Evolutionary conservation across 345 rosid species (phyloP).

Genomic region (Lagerstroemia speciosa): DNA sequence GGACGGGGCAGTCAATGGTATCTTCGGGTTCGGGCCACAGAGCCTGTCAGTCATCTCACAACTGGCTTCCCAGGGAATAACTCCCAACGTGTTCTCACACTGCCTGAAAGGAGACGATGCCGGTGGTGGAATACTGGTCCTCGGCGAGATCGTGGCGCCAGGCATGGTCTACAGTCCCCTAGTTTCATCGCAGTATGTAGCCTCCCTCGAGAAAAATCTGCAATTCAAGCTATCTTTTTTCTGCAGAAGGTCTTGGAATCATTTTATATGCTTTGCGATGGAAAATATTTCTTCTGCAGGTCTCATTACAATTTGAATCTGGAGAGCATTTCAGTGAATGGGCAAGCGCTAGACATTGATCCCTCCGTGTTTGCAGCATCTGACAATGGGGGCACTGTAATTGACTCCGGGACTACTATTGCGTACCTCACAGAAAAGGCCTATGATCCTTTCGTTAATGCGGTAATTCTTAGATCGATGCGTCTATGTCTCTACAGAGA

Average conservation of each 20-base stretch:
- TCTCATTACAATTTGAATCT: conserved; percentile 94
- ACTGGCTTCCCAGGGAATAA: conserved; percentile 71
- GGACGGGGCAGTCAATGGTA: conserved; percentile 90
- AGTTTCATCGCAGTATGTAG: conserved; percentile 72
- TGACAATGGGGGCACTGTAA: conserved; percentile 66
- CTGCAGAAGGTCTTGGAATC: background rate
- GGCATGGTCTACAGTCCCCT: conserved; percentile 86
- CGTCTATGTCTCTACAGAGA: background rate
- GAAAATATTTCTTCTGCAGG: conserved; percentile 42
- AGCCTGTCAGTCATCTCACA: conserved; percentile 81
- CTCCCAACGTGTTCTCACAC: conserved; percentile 89
- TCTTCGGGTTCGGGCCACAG: conserved; percentile 91
- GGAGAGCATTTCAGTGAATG: conserved; percentile 72
- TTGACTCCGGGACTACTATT: conserved; percentile 94
- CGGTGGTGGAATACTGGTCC: conserved; percentile 92
- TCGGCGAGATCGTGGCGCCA: conserved; percentile 90
- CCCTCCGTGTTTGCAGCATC: conserved; percentile 67
- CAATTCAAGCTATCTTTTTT: background rate
- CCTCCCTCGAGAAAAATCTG: background rate
- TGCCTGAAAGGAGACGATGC: conserved; percentile 70
- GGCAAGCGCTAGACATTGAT: conserved; percentile 55
- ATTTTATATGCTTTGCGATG: background rate
- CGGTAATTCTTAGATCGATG: conserved; percentile 42
- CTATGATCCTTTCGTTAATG: conserved; percentile 51
- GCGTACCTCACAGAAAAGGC: conserved; percentile 86